Conservation (phyloP, 148 eudicot species). For the Fagopyrum esculentum region DNA sequence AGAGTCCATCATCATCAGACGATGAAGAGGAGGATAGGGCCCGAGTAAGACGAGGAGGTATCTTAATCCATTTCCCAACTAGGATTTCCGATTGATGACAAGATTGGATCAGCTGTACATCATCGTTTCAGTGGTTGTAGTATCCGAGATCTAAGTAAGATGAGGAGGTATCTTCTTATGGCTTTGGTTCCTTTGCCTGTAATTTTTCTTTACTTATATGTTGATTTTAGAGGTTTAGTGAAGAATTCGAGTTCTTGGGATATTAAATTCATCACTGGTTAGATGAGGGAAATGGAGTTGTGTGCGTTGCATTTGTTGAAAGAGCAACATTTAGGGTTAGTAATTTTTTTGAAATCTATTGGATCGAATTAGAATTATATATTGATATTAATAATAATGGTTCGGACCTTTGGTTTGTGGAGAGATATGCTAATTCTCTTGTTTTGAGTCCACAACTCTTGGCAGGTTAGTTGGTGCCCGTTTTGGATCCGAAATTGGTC, state of each 20-base stretch:
- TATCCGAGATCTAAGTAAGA: slow-evolving; percentile 12
- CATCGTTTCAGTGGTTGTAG: slow-evolving; percentile 11
- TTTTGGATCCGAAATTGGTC: slow-evolving; percentile 7
- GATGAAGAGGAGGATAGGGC: slow-evolving; percentile 45
- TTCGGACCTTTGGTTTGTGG: slow-evolving; percentile 20
- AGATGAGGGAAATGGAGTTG: slow-evolving; percentile 56
- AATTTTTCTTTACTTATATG: slow-evolving; percentile 35
- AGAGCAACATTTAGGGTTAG: slow-evolving; percentile 49
- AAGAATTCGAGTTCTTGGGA: slow-evolving; percentile 17
- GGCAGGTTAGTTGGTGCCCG: background rate
- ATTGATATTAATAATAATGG: slow-evolving; percentile 7
- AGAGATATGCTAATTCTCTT: slow-evolving; percentile 15
- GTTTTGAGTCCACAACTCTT: slow-evolving; percentile 8
- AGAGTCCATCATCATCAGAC: slow-evolving; percentile 30
- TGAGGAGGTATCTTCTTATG: slow-evolving; percentile 40
- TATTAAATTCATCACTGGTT: slow-evolving; percentile 13
- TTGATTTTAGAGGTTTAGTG: slow-evolving; percentile 33
- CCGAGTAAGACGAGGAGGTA: no score
- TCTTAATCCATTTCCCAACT: no score
- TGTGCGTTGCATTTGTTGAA: slow-evolving; percentile 37
- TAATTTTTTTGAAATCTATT: slow-evolving; percentile 31
- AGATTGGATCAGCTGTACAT: slow-evolving; percentile 9
- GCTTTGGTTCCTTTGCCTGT: slow-evolving; percentile 37
- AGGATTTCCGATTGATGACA: slow-evolving; percentile 22
- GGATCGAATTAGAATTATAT: slow-evolving; percentile 13